phyloP scores from a whole-genome alignment of 106 monocot species.

The Cymbidium sinense region DNA sequence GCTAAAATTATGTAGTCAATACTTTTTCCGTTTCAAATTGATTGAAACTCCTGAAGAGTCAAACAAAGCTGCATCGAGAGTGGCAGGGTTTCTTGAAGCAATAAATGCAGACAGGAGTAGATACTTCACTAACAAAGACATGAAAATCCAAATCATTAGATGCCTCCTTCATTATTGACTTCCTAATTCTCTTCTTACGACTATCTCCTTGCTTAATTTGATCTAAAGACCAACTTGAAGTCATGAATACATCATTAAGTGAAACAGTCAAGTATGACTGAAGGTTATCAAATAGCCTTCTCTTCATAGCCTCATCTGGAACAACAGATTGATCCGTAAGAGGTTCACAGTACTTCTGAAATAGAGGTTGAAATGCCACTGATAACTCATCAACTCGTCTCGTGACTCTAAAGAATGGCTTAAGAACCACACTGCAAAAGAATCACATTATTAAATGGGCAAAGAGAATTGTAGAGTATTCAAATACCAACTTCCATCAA shows the following conservation, averaged over 20 bases:
- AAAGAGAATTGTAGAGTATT: neutral
- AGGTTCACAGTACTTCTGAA: constrained; percentile 72
- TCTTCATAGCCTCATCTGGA: constrained; percentile 77
- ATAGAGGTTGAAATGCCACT: constrained; percentile 51
- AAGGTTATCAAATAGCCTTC: constrained; percentile 61
- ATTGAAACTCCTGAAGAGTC: constrained; percentile 65
- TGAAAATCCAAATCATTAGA: constrained; percentile 71
- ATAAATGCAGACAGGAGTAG: constrained; percentile 91
- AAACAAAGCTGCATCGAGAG: constrained; percentile 85
- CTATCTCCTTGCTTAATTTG: constrained; percentile 10
- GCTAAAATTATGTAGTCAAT: constrained; percentile 8
- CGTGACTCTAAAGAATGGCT: constrained; percentile 59
- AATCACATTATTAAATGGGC: neutral
- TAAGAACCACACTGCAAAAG: constrained; percentile 60
- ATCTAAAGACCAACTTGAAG: constrained; percentile 22
- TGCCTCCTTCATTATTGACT: constrained; percentile 15
- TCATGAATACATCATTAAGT: constrained; percentile 47
- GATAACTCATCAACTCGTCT: constrained; percentile 71
- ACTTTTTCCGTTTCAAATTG: constrained; percentile 71
- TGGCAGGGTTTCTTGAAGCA: constrained; percentile 90
- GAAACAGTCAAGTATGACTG: constrained; percentile 51
- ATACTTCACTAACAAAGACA: constrained; percentile 84
- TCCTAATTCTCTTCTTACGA: constrained; percentile 34
- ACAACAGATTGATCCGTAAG: constrained; percentile 42
- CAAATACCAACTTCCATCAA: neutral